phyloP scores from a whole-genome alignment of 371 early-diverging fungal species.

The Mortierella sp. region DNA sequence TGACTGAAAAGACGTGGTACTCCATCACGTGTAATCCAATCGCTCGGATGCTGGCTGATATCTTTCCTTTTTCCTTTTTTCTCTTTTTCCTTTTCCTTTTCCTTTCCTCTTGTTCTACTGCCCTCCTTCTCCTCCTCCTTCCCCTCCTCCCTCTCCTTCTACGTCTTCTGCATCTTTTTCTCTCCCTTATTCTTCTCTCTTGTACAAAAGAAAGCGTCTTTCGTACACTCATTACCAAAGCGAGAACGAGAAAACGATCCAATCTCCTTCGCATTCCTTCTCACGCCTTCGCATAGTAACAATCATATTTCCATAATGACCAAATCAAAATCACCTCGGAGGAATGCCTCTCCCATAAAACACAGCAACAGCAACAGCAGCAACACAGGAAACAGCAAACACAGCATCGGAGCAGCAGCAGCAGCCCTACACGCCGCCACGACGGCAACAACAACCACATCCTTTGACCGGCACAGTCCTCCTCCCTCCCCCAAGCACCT shows the following conservation, averaged over 20 bases:
- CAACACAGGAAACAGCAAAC: background rate
- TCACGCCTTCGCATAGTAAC: background rate
- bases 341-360: slow-evolving; percentile 14
- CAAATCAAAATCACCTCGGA: slow-evolving; percentile 41
- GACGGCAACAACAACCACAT: background rate
- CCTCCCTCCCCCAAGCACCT: slow-evolving; percentile 12
- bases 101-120: background rate
- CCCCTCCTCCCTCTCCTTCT: background rate
- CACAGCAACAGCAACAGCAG: background rate
- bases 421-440: slow-evolving; percentile 38
- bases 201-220: background rate
- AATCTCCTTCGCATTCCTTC: background rate
- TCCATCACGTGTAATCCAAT: no score
- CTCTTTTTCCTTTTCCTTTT: background rate
- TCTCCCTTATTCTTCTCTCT: background rate
- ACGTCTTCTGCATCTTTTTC: background rate
- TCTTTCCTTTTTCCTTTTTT: slow-evolving; percentile 3
- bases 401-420: slow-evolving; percentile 13
- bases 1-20: no score
- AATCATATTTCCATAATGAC: slow-evolving; percentile 28
- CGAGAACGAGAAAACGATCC: background rate
- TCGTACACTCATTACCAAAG: background rate
- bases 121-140: slow-evolving; percentile 1
- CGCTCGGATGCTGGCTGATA: no score
- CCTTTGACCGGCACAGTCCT: slow-evolving; percentile 3